Conservation (phyloP, 805 yeast genomes). For the Lipomyces lipofer region DNA sequence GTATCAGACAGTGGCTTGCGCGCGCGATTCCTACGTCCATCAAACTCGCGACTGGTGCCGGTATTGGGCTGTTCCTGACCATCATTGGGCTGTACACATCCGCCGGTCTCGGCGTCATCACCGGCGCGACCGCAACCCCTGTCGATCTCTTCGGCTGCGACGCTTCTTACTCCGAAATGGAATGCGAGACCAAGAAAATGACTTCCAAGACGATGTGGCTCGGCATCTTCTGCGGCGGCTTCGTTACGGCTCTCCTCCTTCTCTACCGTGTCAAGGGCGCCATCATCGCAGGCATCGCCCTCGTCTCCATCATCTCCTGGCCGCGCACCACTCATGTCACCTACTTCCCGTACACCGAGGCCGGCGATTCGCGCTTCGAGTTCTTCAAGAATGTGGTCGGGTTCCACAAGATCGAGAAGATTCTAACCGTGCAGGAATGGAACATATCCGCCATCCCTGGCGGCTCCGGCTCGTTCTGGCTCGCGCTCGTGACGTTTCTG, state of each 20-base stretch:
- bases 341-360: conserved; percentile 29
- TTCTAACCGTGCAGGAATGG: conserved; percentile 30
- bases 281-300: conserved; percentile 29
- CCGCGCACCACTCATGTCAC: conserved; percentile 29
- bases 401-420: conserved; percentile 30
- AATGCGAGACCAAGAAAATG: conserved; percentile 26
- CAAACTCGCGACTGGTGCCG: conserved; percentile 33
- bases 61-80: conserved; percentile 32
- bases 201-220: conserved; percentile 30
- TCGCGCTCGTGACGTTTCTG: conserved; percentile 32
- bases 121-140: conserved; percentile 29
- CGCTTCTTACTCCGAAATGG: conserved; percentile 23
- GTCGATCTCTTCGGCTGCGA: conserved; percentile 33
- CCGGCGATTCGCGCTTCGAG: conserved; percentile 28
- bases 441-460: conserved; percentile 25
- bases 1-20: conserved; percentile 35
- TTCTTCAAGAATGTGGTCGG: conserved; percentile 31
- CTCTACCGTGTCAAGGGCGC: conserved; percentile 33
- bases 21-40: conserved; percentile 31
- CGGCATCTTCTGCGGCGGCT: conserved; percentile 33
- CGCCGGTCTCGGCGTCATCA: conserved; percentile 33
- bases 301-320: conserved; percentile 32
- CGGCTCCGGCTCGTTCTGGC: conserved; percentile 29
- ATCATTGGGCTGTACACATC: conserved; percentile 31
- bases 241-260: conserved; percentile 30